These are phyloP conservation scores for Ricinus communis DNA, from an alignment of 345 rosid species.

Conservation along the genomic window DNA sequence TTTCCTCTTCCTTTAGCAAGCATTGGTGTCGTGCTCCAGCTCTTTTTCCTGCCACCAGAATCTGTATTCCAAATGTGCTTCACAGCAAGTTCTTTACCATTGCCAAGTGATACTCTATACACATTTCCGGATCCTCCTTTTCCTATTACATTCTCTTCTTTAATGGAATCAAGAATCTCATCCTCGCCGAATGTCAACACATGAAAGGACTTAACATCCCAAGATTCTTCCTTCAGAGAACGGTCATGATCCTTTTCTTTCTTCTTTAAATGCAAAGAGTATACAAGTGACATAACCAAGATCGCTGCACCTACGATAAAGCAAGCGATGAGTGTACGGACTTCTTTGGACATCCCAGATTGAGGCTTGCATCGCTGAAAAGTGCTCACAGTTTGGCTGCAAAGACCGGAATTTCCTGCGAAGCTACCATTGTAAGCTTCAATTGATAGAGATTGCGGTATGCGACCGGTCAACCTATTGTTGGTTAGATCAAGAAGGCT, in stretches of 20 bases:
- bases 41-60: conserved; percentile 30
- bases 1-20: conserved; percentile 41
- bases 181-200: conserved; percentile 66
- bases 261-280: conserved; percentile 54
- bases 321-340: conserved; percentile 48
- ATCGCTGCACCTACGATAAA: conserved; percentile 46
- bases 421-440: conserved; percentile 78
- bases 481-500: conserved; percentile 82
- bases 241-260: conserved; percentile 45
- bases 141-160: conserved; percentile 82
- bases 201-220: conserved; percentile 82
- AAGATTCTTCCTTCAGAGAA: conserved; percentile 65
- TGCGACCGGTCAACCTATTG: conserved; percentile 60
- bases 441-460: conserved; percentile 64
- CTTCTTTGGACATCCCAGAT: conserved; percentile 45
- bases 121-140: conserved; percentile 90
- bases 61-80: conserved; percentile 66
- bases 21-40: conserved; percentile 61
- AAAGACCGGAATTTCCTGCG: conserved; percentile 63
- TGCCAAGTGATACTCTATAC: conserved; percentile 60
- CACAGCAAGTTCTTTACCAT: conserved; percentile 79
- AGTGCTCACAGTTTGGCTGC: conserved; percentile 55
- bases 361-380: conserved; percentile 50
- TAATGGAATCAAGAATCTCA: conserved; percentile 82
- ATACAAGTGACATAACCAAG: conserved; percentile 51